Base-by-base conservation (phyloP, 1,284 basidiomycete species). In the Ceratobasidium sp. region DNA sequence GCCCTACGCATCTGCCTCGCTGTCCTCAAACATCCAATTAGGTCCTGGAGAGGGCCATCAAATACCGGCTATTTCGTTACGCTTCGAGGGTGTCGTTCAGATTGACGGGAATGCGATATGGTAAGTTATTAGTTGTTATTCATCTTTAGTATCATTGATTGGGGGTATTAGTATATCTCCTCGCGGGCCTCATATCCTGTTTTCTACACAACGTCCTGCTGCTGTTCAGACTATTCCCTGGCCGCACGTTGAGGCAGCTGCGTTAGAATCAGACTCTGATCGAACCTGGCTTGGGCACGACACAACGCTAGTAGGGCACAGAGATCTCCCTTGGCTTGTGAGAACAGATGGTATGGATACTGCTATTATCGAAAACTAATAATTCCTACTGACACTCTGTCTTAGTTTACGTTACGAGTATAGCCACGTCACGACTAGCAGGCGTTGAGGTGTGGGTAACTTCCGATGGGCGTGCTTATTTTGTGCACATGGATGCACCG, bases 31-130 rank as follows among this genome's bases (percentile, higher is more conserved):
- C 79, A 86, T 87, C 59, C 89, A 86, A 21, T 84, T 89, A 14
- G 94, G 94, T 30, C 87, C 94, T 9, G 95, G 94, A 8, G 92
- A 94, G 81, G 91, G 86, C 1, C 79, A 88, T 7, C 86, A 87
- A 0, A 82, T 93, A 57, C 89, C 90, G 71, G 85, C 87, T 16
- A 81, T 92, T 49, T 85, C 83, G 71, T 82, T 94, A 55, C 85
- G 87, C 38, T 88, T 94, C 63, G 94, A 96, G 79, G 94, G 94
- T 0, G 93, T 95, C 26, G 86, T 94, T 73, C 87, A 89, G 5
- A 86, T 92, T 18, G 93, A 95, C 73, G 93, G 93, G 28, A 85
- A 85, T 18, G 83, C 96, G 21, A 79, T 91, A 66, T 89, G 91
- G 87, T 91, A 78, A 26, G 83, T 80, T 52, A 75, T 21, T 57